Percentiles rank a stretch among this genome's conserved stretches.
Conservation (phyloP, 73 alveolate genomes). For the Urostyla sp. region DNA sequence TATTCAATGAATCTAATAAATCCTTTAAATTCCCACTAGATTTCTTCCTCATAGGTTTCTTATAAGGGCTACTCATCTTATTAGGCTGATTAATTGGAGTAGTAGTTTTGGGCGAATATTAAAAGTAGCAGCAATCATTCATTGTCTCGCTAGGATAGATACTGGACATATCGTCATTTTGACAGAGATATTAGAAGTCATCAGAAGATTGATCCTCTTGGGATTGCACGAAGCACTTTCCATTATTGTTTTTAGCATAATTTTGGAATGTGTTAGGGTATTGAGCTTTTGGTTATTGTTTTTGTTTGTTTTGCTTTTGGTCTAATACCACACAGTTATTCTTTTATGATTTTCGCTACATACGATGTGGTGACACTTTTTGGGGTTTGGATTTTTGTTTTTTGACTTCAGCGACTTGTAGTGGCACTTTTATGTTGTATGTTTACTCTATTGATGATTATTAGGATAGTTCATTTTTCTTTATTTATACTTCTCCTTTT, state of each 20-base stretch:
- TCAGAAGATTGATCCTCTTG: neutral
- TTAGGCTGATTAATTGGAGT: no score
- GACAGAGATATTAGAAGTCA: neutral
- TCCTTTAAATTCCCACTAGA: constrained; percentile 7
- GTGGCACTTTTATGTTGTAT: no score
- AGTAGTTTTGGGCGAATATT: no score
- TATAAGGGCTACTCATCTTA: neutral
- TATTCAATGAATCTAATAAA: constrained; percentile 5
- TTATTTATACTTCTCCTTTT: no score
- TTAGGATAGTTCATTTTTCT: no score
- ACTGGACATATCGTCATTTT: constrained; percentile 39
- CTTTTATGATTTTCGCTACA: no score
- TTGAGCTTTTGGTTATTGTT: no score
- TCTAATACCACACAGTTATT: no score
- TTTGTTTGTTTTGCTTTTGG: no score
- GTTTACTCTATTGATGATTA: no score
- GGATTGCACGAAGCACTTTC: neutral
- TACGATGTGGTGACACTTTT: constrained; percentile 29
- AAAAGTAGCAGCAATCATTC: constrained; percentile 27
- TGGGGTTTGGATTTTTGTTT: no score
- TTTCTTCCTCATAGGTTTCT: constrained; percentile 2
- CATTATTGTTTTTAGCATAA: constrained; percentile 3
- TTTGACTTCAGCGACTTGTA: no score
- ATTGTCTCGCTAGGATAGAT: constrained; percentile 37
- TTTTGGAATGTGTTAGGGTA: neutral